Conservation (phyloP, 495 filamentous ascomycete genomes). For the Pseudoneurospora amorphoporcata region DNA sequence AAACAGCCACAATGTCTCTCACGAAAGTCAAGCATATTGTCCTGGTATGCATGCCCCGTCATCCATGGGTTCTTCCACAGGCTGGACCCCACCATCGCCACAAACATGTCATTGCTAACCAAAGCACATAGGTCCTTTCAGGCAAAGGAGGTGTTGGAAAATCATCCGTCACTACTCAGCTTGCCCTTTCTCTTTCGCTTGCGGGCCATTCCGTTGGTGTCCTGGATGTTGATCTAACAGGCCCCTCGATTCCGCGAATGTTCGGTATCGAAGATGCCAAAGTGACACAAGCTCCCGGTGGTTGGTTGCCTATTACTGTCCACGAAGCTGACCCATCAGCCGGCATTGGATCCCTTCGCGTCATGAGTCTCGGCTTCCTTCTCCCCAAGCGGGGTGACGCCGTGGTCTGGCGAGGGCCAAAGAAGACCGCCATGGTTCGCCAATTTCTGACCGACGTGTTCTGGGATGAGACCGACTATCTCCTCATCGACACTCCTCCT, state of each 20-base stretch:
- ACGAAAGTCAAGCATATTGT: slow-evolving; percentile 51
- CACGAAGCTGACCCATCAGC: slow-evolving; percentile 44
- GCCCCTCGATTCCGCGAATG: slow-evolving; percentile 89
- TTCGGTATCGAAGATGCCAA: slow-evolving; percentile 81
- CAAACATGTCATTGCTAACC: background rate
- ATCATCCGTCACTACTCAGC: slow-evolving; percentile 90
- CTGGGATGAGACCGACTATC: slow-evolving; percentile 82
- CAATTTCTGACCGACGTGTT: slow-evolving; percentile 88
- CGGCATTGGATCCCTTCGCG: slow-evolving; percentile 57
- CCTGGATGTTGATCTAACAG: slow-evolving; percentile 92
- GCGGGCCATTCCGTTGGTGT: slow-evolving; percentile 82
- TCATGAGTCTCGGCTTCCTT: slow-evolving; percentile 91
- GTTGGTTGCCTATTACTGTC: slow-evolving; percentile 82
- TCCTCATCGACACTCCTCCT: slow-evolving; percentile 91
- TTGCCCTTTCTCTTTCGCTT: slow-evolving; percentile 80
- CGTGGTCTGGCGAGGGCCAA: slow-evolving; percentile 94
- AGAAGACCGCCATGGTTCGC: slow-evolving; percentile 98
- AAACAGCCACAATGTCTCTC: slow-evolving; percentile 39
- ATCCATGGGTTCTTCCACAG: background rate
- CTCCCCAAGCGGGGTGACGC: slow-evolving; percentile 74
- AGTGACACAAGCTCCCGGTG: slow-evolving; percentile 77
- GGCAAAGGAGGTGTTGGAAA: slow-evolving; percentile 98
- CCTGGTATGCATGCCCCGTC: slow-evolving; percentile 31
- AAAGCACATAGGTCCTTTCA: slow-evolving; percentile 59
- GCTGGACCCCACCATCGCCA: slow-evolving; percentile 6